Conservation (phyloP, 225 moss, liverwort and hornwort genomes). For the Polytrichum commune region DNA sequence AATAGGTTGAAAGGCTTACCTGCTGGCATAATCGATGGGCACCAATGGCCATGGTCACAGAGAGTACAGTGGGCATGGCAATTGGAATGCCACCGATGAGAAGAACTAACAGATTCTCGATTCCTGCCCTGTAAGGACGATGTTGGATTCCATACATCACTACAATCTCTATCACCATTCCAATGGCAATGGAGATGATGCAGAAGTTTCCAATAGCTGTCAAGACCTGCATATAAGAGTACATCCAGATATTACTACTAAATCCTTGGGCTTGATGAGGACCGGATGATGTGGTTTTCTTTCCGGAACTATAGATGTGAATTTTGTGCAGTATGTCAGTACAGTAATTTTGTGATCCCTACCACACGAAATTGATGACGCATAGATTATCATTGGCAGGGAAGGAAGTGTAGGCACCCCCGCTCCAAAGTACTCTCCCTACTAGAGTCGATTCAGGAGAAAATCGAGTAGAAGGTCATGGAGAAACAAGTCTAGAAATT, state of each 20-base stretch:
- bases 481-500: too few species aligned
- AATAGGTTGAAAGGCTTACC: conserved; percentile 8
- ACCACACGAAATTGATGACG: too few species aligned
- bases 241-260: neutral
- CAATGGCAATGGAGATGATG: conserved; percentile 57
- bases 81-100: conserved; percentile 74
- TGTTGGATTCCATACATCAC: conserved; percentile 65
- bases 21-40: conserved; percentile 60
- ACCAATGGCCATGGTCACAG: conserved; percentile 70
- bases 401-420: too few species aligned
- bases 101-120: conserved; percentile 58
- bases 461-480: too few species aligned
- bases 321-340: neutral
- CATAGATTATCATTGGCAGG: too few species aligned
- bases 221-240: conserved; percentile 29
- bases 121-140: conserved; percentile 48
- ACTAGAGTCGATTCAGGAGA: too few species aligned
- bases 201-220: conserved; percentile 69
- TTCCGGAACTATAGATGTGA: neutral
- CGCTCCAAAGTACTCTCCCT: too few species aligned
- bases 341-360: neutral
- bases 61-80: conserved; percentile 72
- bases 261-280: too few species aligned
- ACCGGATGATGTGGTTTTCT: too few species aligned
- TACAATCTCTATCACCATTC: conserved; percentile 50